These are phyloP conservation scores for Glaciozyma martinii DNA, from an alignment of 768 basidiomycete genomes.

Conservation along the genomic window DNA sequence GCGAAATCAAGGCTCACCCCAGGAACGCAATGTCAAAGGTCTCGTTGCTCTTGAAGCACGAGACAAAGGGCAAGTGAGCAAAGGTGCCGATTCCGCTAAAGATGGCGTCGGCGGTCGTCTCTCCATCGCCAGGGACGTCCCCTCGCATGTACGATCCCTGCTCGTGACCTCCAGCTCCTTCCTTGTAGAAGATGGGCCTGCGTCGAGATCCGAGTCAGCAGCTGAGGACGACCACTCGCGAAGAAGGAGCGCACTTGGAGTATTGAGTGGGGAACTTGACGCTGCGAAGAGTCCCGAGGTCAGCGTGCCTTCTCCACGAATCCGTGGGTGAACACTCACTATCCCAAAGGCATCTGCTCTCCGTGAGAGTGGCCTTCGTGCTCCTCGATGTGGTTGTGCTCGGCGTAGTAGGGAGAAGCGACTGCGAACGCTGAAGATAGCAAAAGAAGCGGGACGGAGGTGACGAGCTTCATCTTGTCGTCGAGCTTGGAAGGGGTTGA, in stretches of 20 bases:
- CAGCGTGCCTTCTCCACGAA: too few relatives aligned
- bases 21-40: conserved; percentile 19
- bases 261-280: not conserved
- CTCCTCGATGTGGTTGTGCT: not conserved
- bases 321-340: not conserved
- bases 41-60: conserved; percentile 15
- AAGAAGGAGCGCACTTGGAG: not conserved
- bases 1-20: not conserved
- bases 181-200: conserved; percentile 2
- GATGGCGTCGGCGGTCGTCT: conserved; percentile 9
- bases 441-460: not conserved
- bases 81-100: conserved; percentile 19
- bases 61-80: conserved; percentile 17
- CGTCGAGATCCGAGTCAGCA: too few relatives aligned
- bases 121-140: conserved; percentile 2
- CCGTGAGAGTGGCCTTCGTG: not conserved
- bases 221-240: too few relatives aligned
- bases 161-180: not conserved
- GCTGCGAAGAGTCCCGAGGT: not conserved
- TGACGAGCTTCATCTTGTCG: not conserved
- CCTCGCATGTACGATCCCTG: not conserved
- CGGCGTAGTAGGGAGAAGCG: not conserved
- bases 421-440: not conserved
- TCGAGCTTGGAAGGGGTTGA: too few relatives aligned
- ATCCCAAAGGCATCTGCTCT: conserved; percentile 4